Evolutionary conservation across 2,329 filamentous ascomycete genomes (phyloP).

Genomic region (Lachnellula cervina): DNA sequence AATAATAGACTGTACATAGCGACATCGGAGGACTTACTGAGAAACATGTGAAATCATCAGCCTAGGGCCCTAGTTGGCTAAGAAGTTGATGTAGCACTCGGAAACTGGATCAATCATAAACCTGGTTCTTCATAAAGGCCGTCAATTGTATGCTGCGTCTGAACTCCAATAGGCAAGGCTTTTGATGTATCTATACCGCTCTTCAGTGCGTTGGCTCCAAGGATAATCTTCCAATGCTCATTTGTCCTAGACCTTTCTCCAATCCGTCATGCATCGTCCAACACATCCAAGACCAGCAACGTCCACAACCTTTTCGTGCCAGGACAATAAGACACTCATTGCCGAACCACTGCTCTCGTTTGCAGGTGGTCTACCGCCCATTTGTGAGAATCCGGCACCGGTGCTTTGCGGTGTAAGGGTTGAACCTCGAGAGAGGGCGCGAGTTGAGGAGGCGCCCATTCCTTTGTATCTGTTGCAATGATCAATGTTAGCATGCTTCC

Average conservation of each 20-base stretch:
- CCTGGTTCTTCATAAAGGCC: not conserved
- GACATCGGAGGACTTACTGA: slow-evolving; percentile 1
- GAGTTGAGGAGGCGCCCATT: slow-evolving; percentile 54
- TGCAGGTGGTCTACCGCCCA: slow-evolving; percentile 49
- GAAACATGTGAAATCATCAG: not conserved
- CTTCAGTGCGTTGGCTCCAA: not conserved
- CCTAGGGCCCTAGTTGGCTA: too few species aligned
- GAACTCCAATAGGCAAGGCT: not conserved
- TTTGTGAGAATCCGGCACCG: slow-evolving; percentile 71
- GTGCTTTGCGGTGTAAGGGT: slow-evolving; percentile 68
- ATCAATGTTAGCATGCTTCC: not conserved
- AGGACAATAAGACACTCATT: slow-evolving; percentile 96
- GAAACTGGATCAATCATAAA: not conserved
- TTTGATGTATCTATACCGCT: not conserved
- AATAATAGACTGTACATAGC: not conserved
- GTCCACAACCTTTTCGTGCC: slow-evolving; percentile 98
- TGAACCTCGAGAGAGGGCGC: slow-evolving; percentile 36
- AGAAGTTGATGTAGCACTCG: too few species aligned
- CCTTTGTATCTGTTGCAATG: slow-evolving; percentile 69
- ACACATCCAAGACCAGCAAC: slow-evolving; percentile 88
- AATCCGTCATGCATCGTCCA: slow-evolving; percentile 92
- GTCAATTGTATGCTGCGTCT: not conserved
- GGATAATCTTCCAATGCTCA: not conserved
- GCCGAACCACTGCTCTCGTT: slow-evolving; percentile 72
- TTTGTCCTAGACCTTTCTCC: slow-evolving; percentile 69